phyloP scores from a whole-genome alignment of 805 yeast genomes.

The Priceomyces haplophilus region DNA sequence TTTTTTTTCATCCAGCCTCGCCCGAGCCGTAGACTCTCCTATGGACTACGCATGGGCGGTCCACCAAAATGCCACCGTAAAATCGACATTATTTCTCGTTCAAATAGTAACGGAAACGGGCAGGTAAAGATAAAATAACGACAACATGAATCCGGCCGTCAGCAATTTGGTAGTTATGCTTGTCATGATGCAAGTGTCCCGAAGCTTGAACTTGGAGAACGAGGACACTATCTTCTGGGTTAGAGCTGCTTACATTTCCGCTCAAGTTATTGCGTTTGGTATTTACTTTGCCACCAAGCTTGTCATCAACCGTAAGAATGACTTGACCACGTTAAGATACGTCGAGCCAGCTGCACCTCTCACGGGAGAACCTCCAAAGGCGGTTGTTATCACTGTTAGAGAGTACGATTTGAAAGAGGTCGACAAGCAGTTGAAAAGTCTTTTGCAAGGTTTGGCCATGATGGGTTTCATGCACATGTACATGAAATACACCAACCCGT shows the following conservation, averaged over 20 bases:
- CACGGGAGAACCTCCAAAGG: conserved; percentile 70
- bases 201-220: conserved; percentile 84
- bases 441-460: conserved; percentile 89
- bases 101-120: too few relatives aligned
- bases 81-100: too few relatives aligned
- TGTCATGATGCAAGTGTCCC: conserved; percentile 93
- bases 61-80: too few relatives aligned
- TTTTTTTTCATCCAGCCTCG: neutral
- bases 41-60: too few relatives aligned
- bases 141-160: conserved; percentile 81
- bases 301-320: conserved; percentile 71
- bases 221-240: conserved; percentile 70
- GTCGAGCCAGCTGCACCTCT: conserved; percentile 81
- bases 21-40: neutral
- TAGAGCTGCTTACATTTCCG: conserved; percentile 65
- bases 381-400: conserved; percentile 87
- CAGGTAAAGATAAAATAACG: neutral
- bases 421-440: conserved; percentile 72
- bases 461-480: conserved; percentile 97
- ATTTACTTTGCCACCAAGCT: conserved; percentile 64
- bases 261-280: conserved; percentile 62
- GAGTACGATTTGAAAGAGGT: conserved; percentile 93
- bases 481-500: conserved; percentile 96
- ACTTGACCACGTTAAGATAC: conserved; percentile 87
- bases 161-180: conserved; percentile 87